Evolutionary conservation across 2,329 filamentous ascomycete genomes (phyloP), one percentile per base, ranked within the genome.

Genomic region (Fusarium sp.): DNA sequence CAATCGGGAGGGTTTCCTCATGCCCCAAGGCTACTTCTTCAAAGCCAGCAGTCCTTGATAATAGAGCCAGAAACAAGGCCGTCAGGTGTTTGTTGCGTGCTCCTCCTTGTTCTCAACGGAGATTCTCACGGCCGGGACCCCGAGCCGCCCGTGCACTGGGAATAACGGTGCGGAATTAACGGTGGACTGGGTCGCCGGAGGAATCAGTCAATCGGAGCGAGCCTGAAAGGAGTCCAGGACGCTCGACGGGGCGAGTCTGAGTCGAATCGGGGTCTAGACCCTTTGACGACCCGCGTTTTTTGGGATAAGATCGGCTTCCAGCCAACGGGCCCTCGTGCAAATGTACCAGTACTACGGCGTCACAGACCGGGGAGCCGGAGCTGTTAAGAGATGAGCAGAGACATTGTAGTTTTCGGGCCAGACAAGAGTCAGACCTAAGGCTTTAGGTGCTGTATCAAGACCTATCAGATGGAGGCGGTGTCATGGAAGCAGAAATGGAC

Each of bases 201-300:
- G 37, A 48, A 37, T 39, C 43, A 64, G 50, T 64, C 52, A 65
- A 65, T 65, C 52, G 23, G 63, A 59, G 63, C 25, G 13, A 54
- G 62, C 52, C 64, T 45, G 30, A 56, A 59, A 35, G 39, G 23
- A 59, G 52, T 39, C 41, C 61, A 64, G 23, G 58, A 59, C 35
- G 45, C 20, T 71, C 18, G 58, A 30, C 59, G 57, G 60, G 57
- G 30, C 25, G 35, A 45, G 52, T 57, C 68, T 27, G 72, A 67
- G 72, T 70, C 72, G 58, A 72, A 56, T 56, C 52, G 43, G 25
- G 63, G 72, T 75, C 72, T 70, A 68, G 72, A 75, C 72, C 63
- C 56, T 70, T 57, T 45, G 13, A 8, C 48, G 41, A 59, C 72
- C 70, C 59, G 34, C 37, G 18, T n/a, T n/a, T 54, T 67, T 70